Evolutionary conservation across 768 basidiomycete genomes (phyloP).

Genomic region (Mycena epipterygia): DNA sequence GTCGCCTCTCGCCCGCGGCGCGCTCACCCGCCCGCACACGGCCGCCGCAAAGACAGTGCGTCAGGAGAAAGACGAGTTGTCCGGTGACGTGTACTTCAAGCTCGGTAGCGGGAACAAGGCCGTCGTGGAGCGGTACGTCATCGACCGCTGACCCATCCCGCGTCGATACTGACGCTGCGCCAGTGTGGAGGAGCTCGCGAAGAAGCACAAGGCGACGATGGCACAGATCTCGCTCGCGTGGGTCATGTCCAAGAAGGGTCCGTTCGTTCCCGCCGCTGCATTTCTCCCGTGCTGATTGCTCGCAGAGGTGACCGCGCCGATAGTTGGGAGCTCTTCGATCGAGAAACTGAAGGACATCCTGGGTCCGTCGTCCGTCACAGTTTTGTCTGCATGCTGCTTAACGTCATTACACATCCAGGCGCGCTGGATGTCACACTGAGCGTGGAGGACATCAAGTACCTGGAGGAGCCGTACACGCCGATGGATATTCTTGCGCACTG

Average conservation of each 20-base stretch:
- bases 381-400: no score
- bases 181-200: conserved; percentile 7
- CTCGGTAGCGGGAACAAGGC: neutral
- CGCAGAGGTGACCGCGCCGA: conserved; percentile 1
- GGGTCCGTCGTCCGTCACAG: neutral
- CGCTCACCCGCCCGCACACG: conserved; percentile 47
- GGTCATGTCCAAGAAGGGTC: conserved; percentile 11
- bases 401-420: neutral
- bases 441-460: conserved; percentile 4
- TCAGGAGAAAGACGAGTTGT: neutral
- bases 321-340: neutral
- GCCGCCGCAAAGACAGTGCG: neutral
- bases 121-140: neutral
- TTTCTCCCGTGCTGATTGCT: neutral
- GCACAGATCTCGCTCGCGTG: conserved; percentile 12
- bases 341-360: conserved; percentile 9
- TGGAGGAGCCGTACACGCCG: conserved; percentile 11
- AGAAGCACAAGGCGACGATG: neutral
- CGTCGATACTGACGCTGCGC: neutral
- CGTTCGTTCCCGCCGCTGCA: neutral
- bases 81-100: neutral
- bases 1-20: conserved; percentile 39
- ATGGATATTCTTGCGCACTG: conserved; percentile 3
- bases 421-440: conserved; percentile 12
- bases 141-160: neutral